phyloP scores from a whole-genome alignment of 179 eudicot genomes.

The Patellifolia procumbens region DNA sequence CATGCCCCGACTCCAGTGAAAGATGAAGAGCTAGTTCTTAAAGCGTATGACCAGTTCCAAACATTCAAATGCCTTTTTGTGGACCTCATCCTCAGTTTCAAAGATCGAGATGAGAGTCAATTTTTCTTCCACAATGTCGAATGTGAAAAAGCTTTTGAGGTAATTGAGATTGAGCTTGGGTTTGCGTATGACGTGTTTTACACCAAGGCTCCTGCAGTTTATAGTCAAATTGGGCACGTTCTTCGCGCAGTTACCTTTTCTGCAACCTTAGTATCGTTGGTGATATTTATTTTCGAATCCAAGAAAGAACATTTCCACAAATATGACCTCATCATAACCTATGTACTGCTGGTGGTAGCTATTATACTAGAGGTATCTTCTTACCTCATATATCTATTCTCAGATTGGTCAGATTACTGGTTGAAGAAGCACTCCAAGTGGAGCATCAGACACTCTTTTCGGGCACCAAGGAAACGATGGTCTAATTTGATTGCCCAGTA shows the following conservation, averaged over 20 bases:
- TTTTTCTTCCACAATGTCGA: slow-evolving; percentile 18
- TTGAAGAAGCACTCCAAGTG: slow-evolving; percentile 20
- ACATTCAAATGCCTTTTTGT: slow-evolving; percentile 50
- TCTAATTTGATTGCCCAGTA: slow-evolving; percentile 44
- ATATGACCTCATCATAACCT: slow-evolving; percentile 38
- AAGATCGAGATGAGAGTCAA: slow-evolving; percentile 43
- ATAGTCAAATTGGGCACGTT: slow-evolving; percentile 21
- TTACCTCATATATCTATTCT: slow-evolving; percentile 21
- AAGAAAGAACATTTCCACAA: slow-evolving; percentile 17
- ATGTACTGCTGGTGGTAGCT: slow-evolving; percentile 34
- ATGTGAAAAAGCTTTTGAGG: slow-evolving; percentile 34
- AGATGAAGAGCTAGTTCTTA: slow-evolving; percentile 20
- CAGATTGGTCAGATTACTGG: slow-evolving; percentile 41
- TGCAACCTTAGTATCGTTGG: slow-evolving; percentile 11
- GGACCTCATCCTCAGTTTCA: slow-evolving; percentile 52
- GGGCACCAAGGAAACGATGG: slow-evolving; percentile 36
- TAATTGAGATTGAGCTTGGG: slow-evolving; percentile 49
- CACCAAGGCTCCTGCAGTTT: slow-evolving; percentile 43
- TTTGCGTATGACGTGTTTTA: slow-evolving; percentile 44
- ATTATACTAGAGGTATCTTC: slow-evolving; percentile 33
- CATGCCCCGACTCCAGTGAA: background rate
- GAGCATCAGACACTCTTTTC: background rate
- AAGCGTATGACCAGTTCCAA: slow-evolving; percentile 36
- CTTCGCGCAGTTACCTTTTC: slow-evolving; percentile 22
- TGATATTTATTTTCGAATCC: slow-evolving; percentile 20